phyloP scores from a whole-genome alignment of 768 basidiomycete species.

The Tephrocybe sp. region DNA sequence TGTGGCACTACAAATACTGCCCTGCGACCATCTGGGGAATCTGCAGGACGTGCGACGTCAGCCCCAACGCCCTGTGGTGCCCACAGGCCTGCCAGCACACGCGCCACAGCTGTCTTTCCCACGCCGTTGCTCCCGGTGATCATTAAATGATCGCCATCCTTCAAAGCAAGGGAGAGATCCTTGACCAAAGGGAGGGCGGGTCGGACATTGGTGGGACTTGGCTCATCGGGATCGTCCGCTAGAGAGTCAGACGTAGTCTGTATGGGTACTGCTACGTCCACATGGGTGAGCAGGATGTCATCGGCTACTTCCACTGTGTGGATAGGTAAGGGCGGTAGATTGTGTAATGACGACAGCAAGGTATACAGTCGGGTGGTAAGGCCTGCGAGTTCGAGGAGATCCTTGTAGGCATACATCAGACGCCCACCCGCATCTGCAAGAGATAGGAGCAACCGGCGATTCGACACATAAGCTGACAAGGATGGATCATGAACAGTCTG shows the following conservation, averaged over 20 bases:
- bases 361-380: conserved; percentile 89
- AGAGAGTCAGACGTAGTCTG: conserved; percentile 7
- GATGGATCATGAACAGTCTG: neutral
- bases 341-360: conserved; percentile 82
- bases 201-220: conserved; percentile 12
- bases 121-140: conserved; percentile 93
- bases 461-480: conserved; percentile 77
- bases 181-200: conserved; percentile 58
- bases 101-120: conserved; percentile 86
- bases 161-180: conserved; percentile 63
- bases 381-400: conserved; percentile 92
- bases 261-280: conserved; percentile 68
- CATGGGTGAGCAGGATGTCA: conserved; percentile 62
- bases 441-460: conserved; percentile 85
- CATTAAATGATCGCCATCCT: conserved; percentile 82
- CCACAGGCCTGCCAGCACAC: conserved; percentile 91
- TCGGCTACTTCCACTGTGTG: conserved; percentile 34
- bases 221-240: neutral
- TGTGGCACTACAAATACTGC: conserved; percentile 90
- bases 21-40: conserved; percentile 36
- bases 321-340: conserved; percentile 54
- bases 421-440: conserved; percentile 97
- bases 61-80: conserved; percentile 47
- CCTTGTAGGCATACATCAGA: conserved; percentile 96
- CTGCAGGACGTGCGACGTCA: conserved; percentile 32